Percentiles rank a stretch among this genome's conserved stretches.
These are phyloP conservation scores for Pichia sp. DNA, from an alignment of 1,139 yeast genomes.

Conservation along the genomic window DNA sequence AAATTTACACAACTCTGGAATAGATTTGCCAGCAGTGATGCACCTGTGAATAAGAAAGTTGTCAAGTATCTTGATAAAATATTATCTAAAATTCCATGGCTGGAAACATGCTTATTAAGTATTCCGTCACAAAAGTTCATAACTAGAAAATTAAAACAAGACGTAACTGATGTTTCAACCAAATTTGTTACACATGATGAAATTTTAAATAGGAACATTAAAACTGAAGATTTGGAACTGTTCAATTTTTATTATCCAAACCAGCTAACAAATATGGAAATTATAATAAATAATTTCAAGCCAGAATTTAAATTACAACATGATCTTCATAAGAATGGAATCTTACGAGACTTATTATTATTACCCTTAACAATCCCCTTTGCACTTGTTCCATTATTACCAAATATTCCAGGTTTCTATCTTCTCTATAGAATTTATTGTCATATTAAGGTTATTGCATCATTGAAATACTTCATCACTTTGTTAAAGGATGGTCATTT, in stretches of 20 bases:
- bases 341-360: slow-evolving; percentile 47
- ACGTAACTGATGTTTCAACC: slow-evolving; percentile 1
- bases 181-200: slow-evolving; percentile 12
- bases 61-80: slow-evolving; percentile 34
- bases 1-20: slow-evolving; percentile 42
- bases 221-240: slow-evolving; percentile 20
- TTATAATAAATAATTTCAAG: slow-evolving; percentile 24
- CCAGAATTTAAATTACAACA: slow-evolving; percentile 29
- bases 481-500: slow-evolving; percentile 21
- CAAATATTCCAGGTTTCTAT: slow-evolving; percentile 94
- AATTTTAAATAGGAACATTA: slow-evolving; percentile 14
- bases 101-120: slow-evolving; percentile 45
- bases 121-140: slow-evolving; percentile 45
- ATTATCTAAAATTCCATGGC: slow-evolving; percentile 43
- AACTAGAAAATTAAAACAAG: slow-evolving; percentile 39
- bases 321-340: slow-evolving; percentile 37
- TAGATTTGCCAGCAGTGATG: slow-evolving; percentile 37
- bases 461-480: slow-evolving; percentile 63
- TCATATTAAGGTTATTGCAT: slow-evolving; percentile 70
- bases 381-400: slow-evolving; percentile 77
- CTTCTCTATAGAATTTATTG: slow-evolving; percentile 78
- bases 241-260: slow-evolving; percentile 29
- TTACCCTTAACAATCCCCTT: slow-evolving; percentile 79
- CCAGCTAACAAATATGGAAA: slow-evolving; percentile 17
- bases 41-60: slow-evolving; percentile 36